Evolutionary conservation across 352 stramenopile genomes (phyloP).

Genomic region (Globisporangium carolinianum): DNA sequence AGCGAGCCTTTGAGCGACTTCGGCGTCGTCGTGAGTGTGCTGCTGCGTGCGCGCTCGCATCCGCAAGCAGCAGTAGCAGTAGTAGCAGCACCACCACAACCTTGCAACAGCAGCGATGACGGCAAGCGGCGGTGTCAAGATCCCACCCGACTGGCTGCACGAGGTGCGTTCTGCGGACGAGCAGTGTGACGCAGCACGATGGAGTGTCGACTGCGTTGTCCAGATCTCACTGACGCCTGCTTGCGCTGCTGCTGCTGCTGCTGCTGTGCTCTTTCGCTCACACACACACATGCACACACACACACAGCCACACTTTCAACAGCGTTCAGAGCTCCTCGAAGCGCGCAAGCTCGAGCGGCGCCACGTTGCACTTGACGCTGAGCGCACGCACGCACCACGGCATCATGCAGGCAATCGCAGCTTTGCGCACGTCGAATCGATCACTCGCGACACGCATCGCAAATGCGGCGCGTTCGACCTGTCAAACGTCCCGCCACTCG

Average conservation of each 20-base stretch:
- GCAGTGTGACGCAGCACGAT: too few relatives aligned
- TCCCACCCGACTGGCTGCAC: slow-evolving; percentile 50
- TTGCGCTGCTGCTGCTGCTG: too few relatives aligned
- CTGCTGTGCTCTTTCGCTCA: too few relatives aligned
- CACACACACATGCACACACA: not conserved
- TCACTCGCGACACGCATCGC: slow-evolving; percentile 44
- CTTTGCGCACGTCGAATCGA: slow-evolving; percentile 34
- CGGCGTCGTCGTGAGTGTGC: too few relatives aligned
- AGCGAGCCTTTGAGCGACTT: too few relatives aligned
- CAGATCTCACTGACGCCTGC: too few relatives aligned
- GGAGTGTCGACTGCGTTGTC: too few relatives aligned
- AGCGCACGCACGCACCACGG: not conserved
- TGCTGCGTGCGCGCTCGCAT: too few relatives aligned
- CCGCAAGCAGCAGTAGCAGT: too few relatives aligned
- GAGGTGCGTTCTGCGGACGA: slow-evolving; percentile 15
- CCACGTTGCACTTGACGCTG: slow-evolving; percentile 20
- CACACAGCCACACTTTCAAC: slow-evolving; percentile 29
- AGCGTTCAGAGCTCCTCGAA: slow-evolving; percentile 39
- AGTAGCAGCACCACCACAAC: too few relatives aligned
- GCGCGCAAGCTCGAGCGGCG: slow-evolving; percentile 33
- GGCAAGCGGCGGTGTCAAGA: slow-evolving; percentile 20
- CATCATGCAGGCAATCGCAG: slow-evolving; percentile 13
- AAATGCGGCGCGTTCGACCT: slow-evolving; percentile 40
- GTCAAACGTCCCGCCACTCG: slow-evolving; percentile 14
- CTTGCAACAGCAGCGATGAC: not conserved